These are phyloP conservation scores for Gastrolobium bilobum DNA, from an alignment of 306 rosid species.

Conservation along the genomic window DNA sequence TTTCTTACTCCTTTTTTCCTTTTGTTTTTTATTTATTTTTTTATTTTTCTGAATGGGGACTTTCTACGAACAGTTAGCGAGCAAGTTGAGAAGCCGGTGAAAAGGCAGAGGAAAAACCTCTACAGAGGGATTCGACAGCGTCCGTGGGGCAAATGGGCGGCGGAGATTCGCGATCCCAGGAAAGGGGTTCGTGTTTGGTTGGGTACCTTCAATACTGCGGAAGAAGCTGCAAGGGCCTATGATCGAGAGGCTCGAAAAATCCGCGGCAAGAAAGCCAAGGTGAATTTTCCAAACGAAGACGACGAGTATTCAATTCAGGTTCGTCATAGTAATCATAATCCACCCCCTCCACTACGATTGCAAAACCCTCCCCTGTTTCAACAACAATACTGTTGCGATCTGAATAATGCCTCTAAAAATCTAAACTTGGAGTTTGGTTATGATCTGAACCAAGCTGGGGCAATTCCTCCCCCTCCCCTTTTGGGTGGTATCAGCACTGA, in stretches of 20 bases:
- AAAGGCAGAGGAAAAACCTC: slow-evolving; percentile 85
- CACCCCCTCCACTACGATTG: slow-evolving; percentile 14
- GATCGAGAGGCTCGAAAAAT: slow-evolving; percentile 88
- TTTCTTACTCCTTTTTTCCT: too few relatives aligned
- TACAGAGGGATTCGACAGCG: slow-evolving; percentile 96
- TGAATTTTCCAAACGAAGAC: slow-evolving; percentile 87
- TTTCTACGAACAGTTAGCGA: slow-evolving; percentile 51
- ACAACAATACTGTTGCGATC: background rate
- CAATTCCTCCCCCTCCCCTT: slow-evolving; percentile 44
- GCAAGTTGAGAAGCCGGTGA: slow-evolving; percentile 66
- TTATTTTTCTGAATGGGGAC: background rate
- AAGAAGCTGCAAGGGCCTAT: slow-evolving; percentile 96
- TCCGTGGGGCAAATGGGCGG: slow-evolving; percentile 98
- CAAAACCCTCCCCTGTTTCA: slow-evolving; percentile 43
- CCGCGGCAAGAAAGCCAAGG: slow-evolving; percentile 93
- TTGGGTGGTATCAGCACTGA: slow-evolving; percentile 36
- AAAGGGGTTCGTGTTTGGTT: slow-evolving; percentile 98
- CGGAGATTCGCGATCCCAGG: slow-evolving; percentile 94
- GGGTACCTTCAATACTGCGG: slow-evolving; percentile 92
- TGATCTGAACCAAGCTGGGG: slow-evolving; percentile 65
- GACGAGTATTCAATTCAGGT: slow-evolving; percentile 48
- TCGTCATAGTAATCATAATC: background rate
- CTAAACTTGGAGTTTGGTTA: slow-evolving; percentile 62
- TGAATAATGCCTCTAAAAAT: slow-evolving; percentile 32
- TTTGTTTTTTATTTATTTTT: background rate